These are phyloP conservation scores for Collybiopsis luxurians DNA, from an alignment of 768 basidiomycete genomes.

Conservation along the genomic window DNA sequence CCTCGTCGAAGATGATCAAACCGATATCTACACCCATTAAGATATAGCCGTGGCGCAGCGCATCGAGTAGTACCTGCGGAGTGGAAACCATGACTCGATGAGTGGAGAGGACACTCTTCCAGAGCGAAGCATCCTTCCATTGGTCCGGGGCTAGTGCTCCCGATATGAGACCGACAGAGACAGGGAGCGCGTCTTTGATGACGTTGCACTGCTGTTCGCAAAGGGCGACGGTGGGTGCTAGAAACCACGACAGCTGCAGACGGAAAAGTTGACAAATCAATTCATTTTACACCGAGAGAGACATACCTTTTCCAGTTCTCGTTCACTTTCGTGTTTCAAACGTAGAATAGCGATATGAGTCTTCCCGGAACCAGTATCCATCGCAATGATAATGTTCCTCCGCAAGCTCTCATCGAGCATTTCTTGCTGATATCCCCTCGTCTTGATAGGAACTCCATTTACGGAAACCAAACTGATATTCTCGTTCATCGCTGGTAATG, in stretches of 20 bases:
- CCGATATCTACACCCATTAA: conserved; percentile 58
- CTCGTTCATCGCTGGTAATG: too few species aligned
- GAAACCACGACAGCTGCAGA: conserved; percentile 70
- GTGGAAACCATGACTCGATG: conserved; percentile 72
- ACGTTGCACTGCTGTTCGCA: too few species aligned
- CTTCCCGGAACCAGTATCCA: too few species aligned
- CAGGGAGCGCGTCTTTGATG: conserved; percentile 52
- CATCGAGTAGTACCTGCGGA: conserved; percentile 76
- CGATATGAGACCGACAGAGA: conserved; percentile 65
- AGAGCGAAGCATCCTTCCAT: conserved; percentile 64
- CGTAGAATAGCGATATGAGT: conserved; percentile 70
- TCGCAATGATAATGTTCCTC: conserved; percentile 66
- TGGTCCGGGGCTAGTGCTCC: conserved; percentile 72
- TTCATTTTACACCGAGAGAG: neutral
- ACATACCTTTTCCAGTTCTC: conserved; percentile 56
- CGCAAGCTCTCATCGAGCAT: conserved; percentile 70
- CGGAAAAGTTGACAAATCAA: neutral
- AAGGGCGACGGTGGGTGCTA: conserved; percentile 78
- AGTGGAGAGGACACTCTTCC: too few species aligned
- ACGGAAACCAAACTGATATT: too few species aligned
- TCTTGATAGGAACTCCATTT: conserved; percentile 12
- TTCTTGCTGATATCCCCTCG: conserved; percentile 72
- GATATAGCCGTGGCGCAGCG: conserved; percentile 70
- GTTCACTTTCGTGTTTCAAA: conserved; percentile 67
- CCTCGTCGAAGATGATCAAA: conserved; percentile 76